A percentile compares a stretch with the other conserved stretches of the same genome.
Conservation (phyloP, 768 basidiomycete species). For the Amanita jacksonii region DNA sequence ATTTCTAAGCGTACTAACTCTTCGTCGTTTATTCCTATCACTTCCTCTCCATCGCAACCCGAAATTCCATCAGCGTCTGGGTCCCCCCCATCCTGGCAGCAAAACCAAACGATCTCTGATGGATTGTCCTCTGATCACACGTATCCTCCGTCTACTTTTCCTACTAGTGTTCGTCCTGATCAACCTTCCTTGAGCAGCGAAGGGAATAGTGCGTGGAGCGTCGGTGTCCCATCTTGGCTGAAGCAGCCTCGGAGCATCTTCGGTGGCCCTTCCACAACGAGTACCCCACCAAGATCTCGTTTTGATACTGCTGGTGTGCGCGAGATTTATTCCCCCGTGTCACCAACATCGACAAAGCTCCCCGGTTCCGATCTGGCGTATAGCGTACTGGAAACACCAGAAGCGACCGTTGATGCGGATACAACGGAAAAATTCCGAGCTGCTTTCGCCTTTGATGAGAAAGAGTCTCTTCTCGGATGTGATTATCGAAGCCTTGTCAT, state of each 20-base stretch:
- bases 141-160: conserved; percentile 66
- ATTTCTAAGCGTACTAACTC: conserved; percentile 47
- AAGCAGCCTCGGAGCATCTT: conserved; percentile 38
- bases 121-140: conserved; percentile 45
- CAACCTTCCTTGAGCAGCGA: conserved; percentile 39
- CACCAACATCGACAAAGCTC: conserved; percentile 25
- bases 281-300: conserved; percentile 18
- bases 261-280: conserved; percentile 17
- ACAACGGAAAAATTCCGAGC: conserved; percentile 66
- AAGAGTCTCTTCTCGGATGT: conserved; percentile 85
- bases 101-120: conserved; percentile 12
- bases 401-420: conserved; percentile 50
- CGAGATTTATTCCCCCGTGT: conserved; percentile 51
- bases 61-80: conserved; percentile 5
- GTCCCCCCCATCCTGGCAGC: conserved; percentile 5
- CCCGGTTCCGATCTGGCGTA: conserved; percentile 54
- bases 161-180: conserved; percentile 38
- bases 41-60: conserved; percentile 30
- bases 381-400: conserved; percentile 74
- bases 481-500: conserved; percentile 22
- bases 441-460: conserved; percentile 83
- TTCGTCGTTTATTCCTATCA: conserved; percentile 50
- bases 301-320: conserved; percentile 32
- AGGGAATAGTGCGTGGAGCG: conserved; percentile 43
- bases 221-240: conserved; percentile 68